phyloP scores from a whole-genome alignment of 768 basidiomycete genomes.

The Filobasidium floriforme region DNA sequence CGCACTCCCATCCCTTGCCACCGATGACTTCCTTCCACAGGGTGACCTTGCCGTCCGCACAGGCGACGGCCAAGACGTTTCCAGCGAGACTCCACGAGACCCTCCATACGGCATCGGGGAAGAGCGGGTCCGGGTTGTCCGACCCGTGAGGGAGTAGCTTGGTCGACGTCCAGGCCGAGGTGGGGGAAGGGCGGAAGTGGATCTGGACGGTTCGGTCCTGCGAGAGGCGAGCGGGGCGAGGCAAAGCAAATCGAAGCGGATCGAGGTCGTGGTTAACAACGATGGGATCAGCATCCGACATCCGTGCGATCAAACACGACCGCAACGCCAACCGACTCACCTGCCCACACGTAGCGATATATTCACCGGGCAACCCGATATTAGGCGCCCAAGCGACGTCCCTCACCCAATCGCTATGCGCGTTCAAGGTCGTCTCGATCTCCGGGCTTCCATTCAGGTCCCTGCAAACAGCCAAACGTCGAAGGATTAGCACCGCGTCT shows the following conservation, averaged over 20 bases:
- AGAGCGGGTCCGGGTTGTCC: slow-evolving; percentile 60
- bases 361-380: slow-evolving; percentile 85
- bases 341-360: slow-evolving; percentile 93
- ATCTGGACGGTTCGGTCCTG: slow-evolving; percentile 46
- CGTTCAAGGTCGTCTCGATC: slow-evolving; percentile 79
- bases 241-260: too few relatives aligned
- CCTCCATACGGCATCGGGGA: slow-evolving; percentile 97
- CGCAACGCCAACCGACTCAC: slow-evolving; percentile 48
- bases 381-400: slow-evolving; percentile 99
- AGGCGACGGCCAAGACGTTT: slow-evolving; percentile 90
- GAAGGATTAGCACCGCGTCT: too few relatives aligned
- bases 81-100: slow-evolving; percentile 96
- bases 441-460: slow-evolving; percentile 79
- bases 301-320: slow-evolving; percentile 48
- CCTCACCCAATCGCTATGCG: slow-evolving; percentile 94
- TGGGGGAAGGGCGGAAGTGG: slow-evolving; percentile 38
- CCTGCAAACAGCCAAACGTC: neutral
- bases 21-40: slow-evolving; percentile 97
- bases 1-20: slow-evolving; percentile 84
- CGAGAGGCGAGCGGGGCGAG: slow-evolving; percentile 38
- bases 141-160: slow-evolving; percentile 46
- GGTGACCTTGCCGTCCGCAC: slow-evolving; percentile 95
- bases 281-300: neutral
- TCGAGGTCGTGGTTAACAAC: slow-evolving; percentile 39
- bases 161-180: slow-evolving; percentile 41